phyloP scores from a whole-genome alignment of 2,329 filamentous ascomycete species.

The Phaeomoniella chlamydospora region DNA sequence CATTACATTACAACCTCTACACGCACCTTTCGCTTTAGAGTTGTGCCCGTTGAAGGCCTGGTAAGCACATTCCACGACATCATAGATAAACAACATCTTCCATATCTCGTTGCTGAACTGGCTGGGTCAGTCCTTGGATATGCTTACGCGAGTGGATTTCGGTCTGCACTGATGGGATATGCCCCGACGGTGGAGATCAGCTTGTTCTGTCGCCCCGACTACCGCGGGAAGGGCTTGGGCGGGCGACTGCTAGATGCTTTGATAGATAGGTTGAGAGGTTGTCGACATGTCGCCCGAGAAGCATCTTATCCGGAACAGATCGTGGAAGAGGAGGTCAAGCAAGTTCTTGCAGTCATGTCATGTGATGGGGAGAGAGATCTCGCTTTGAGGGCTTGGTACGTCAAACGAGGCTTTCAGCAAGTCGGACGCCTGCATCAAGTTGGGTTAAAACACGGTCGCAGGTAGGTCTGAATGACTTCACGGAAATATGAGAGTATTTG shows the following conservation, averaged over 20 bases:
- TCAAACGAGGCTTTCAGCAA: slow-evolving; percentile 21
- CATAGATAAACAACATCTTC: slow-evolving; percentile 12
- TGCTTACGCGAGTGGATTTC: slow-evolving; percentile 19
- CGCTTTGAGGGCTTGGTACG: slow-evolving; percentile 22
- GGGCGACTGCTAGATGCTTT: slow-evolving; percentile 16
- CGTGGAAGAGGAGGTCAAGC: slow-evolving; percentile 10
- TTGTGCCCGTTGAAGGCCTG: slow-evolving; percentile 15
- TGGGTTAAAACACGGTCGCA: slow-evolving; percentile 21
- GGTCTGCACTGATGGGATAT: slow-evolving; percentile 20
- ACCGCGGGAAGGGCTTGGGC: slow-evolving; percentile 18
- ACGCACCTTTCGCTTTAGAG: slow-evolving; percentile 18
- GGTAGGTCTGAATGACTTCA: slow-evolving; percentile 15
- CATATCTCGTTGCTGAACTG: slow-evolving; percentile 22
- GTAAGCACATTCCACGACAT: slow-evolving; percentile 14
- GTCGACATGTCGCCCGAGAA: slow-evolving; percentile 11
- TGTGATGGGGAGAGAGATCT: slow-evolving; percentile 18
- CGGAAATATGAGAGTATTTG: too few relatives aligned
- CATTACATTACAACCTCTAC: slow-evolving; percentile 23
- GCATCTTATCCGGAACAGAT: slow-evolving; percentile 6
- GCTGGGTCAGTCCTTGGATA: slow-evolving; percentile 17
- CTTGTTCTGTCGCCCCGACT: slow-evolving; percentile 21
- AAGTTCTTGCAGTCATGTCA: slow-evolving; percentile 22
- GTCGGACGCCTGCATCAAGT: slow-evolving; percentile 21
- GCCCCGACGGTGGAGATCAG: slow-evolving; percentile 24
- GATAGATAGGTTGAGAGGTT: slow-evolving; percentile 13